Conservation (phyloP, 2,329 filamentous ascomycete species). For the Penicillium sp. region DNA sequence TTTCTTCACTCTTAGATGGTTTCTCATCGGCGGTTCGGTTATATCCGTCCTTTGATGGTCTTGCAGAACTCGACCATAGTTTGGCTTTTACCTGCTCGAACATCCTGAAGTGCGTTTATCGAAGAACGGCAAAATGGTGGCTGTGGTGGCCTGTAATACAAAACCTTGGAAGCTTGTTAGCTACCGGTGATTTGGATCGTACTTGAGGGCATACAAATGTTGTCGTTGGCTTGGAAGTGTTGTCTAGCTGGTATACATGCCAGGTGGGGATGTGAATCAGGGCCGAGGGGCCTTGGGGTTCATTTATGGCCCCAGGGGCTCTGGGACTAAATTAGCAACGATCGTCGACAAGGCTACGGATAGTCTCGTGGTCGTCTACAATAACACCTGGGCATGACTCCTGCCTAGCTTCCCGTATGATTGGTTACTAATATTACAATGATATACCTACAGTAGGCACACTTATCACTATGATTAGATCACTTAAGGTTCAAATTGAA, state of each 20-base stretch:
- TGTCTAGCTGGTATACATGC: not conserved
- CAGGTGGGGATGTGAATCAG: not conserved
- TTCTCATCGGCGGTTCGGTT: not conserved
- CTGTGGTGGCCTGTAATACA: not conserved
- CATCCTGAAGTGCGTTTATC: not conserved
- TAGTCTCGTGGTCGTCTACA: not conserved
- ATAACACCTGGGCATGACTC: not conserved
- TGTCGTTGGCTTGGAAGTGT: not conserved
- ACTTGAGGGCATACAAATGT: not conserved
- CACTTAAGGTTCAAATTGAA: not conserved
- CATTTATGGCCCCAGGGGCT: not conserved
- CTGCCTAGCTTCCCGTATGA: not conserved
- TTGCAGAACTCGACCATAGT: not conserved
- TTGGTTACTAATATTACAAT: no score
- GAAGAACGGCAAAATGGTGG: not conserved
- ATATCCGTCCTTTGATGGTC: not conserved
- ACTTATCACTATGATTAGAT: not conserved
- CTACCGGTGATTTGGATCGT: not conserved
- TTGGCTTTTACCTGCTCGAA: not conserved
- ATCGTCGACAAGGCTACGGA: not conserved
- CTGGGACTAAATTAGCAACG: not conserved
- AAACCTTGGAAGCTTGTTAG: not conserved
- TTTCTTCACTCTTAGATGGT: not conserved
- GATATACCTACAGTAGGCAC: no score
- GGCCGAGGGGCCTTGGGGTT: not conserved